Percentiles rank a stretch among this genome's conserved stretches.
phyloP scores from a whole-genome alignment of 768 basidiomycete genomes.

The Boletales sp. region DNA sequence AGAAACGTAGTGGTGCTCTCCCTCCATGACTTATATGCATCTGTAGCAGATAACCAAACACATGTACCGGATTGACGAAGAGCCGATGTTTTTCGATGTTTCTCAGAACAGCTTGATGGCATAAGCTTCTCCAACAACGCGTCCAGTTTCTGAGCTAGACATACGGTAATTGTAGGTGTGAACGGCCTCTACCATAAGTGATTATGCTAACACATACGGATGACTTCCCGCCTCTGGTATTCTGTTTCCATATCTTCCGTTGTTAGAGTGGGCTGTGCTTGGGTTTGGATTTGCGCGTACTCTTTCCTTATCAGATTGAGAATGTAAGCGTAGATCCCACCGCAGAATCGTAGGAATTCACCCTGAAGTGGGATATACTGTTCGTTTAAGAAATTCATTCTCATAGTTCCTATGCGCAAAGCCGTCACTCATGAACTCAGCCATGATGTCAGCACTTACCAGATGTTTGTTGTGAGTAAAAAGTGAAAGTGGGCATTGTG shows the following conservation, averaged over 20 bases:
- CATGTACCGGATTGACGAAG: conserved; percentile 11
- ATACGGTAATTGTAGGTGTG: neutral
- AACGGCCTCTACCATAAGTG: neutral
- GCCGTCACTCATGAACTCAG: neutral
- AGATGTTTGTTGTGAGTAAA: conserved; percentile 8
- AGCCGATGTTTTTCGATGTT: neutral
- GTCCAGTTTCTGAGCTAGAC: neutral
- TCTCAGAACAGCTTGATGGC: neutral
- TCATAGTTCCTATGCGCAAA: conserved; percentile 1
- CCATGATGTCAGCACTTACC: neutral
- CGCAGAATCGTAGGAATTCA: neutral
- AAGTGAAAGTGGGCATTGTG: conserved; percentile 8
- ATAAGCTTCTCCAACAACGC: neutral
- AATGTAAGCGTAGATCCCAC: too few species aligned
- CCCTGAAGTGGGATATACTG: neutral
- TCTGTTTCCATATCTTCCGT: neutral
- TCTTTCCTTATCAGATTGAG: neutral
- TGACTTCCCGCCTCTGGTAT: neutral
- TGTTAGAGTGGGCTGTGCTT: neutral
- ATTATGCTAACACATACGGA: conserved; percentile 1
- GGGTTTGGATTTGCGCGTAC: neutral
- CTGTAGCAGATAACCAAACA: conserved; percentile 5
- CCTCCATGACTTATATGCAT: conserved; percentile 7
- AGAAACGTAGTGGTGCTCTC: conserved; percentile 1
- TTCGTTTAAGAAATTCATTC: neutral